A percentile compares a stretch with the other conserved stretches of the same genome.
Evolutionary conservation across 192 early-diverging fungal species (phyloP).

Genomic region (Mortierella hygrophila): DNA sequence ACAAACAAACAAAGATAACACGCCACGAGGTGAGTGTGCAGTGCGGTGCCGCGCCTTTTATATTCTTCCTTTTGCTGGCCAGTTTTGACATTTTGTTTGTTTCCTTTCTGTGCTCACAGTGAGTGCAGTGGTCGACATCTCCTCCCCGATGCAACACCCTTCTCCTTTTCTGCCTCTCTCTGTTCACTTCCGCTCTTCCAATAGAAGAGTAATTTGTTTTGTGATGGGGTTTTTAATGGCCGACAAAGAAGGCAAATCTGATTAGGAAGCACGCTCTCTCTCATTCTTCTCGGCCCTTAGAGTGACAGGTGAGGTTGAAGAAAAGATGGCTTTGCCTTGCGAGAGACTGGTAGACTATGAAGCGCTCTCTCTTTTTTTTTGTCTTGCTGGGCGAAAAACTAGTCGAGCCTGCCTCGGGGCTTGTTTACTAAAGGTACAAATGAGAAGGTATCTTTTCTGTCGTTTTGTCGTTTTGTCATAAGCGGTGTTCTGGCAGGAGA

Average conservation of each 20-base stretch:
- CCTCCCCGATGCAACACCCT: neutral
- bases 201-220: neutral
- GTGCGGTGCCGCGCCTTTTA: too few relatives aligned
- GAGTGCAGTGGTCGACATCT: neutral
- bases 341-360: neutral
- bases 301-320: neutral
- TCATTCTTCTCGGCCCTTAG: neutral
- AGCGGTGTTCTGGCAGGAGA: too few relatives aligned
- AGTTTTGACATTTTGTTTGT: neutral
- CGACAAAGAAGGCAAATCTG: slow-evolving; percentile 21
- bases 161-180: neutral
- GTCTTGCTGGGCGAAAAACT: too few relatives aligned
- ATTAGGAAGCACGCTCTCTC: slow-evolving; percentile 4
- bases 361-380: neutral
- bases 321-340: neutral
- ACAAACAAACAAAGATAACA: neutral
- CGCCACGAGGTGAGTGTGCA: neutral
- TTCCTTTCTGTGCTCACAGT: neutral
- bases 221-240: neutral
- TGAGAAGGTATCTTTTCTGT: neutral
- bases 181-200: neutral
- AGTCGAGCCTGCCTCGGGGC: neutral
- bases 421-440: slow-evolving; percentile 4
- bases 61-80: neutral
- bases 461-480: too few relatives aligned